These are phyloP conservation scores for Yamadazyma dushanensis DNA, from an alignment of 1,139 yeast species.

Conservation along the genomic window DNA sequence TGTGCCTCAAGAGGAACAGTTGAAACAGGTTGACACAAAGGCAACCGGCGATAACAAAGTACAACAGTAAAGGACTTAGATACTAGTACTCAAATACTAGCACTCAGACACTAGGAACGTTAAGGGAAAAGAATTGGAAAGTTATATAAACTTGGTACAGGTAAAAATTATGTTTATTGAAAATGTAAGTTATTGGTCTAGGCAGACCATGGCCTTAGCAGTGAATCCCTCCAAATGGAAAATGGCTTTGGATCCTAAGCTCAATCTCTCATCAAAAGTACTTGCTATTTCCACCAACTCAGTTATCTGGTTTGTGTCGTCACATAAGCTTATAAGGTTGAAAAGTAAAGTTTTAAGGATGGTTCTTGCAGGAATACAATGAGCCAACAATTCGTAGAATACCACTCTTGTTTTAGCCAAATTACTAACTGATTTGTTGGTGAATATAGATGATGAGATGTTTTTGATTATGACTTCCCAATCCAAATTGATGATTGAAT, in stretches of 20 bases:
- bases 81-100: too few relatives aligned
- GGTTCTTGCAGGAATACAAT: conserved; percentile 85
- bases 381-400: conserved; percentile 83
- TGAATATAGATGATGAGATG: conserved; percentile 59
- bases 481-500: conserved; percentile 55
- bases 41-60: conserved; percentile 35
- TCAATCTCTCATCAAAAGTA: conserved; percentile 80
- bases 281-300: conserved; percentile 70
- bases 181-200: conserved; percentile 21
- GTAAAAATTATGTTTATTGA: too few relatives aligned
- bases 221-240: conserved; percentile 94
- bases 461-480: conserved; percentile 80
- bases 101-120: too few relatives aligned
- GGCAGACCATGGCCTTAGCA: conserved; percentile 77
- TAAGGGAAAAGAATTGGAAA: too few relatives aligned
- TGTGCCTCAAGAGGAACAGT: conserved; percentile 9
- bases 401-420: conserved; percentile 72
- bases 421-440: conserved; percentile 67
- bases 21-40: conserved; percentile 14
- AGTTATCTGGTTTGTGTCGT: conserved; percentile 33
- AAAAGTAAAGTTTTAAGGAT: conserved; percentile 70
- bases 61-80: too few relatives aligned
- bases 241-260: conserved; percentile 84
- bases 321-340: conserved; percentile 48
- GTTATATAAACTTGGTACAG: too few relatives aligned